Evolutionary conservation across 345 rosid species (phyloP), one percentile per base, ranked within the genome.

Genomic region (Hevea brasiliensis): DNA sequence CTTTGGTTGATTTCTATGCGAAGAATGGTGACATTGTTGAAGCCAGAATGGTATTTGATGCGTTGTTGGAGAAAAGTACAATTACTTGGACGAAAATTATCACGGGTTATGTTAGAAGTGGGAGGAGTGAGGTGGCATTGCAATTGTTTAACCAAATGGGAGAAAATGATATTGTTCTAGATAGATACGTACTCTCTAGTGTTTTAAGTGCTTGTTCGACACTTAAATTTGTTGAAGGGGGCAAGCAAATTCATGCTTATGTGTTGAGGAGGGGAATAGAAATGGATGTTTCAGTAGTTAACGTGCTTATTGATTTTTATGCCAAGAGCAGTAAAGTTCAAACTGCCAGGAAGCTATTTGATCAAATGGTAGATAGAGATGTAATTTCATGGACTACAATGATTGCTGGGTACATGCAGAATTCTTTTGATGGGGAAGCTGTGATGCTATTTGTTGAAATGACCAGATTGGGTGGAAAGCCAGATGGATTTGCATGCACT

Each of bases 41-140:
- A 12, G 96, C 94, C 1, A 85, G 86, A 82, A 76, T 80, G 48
- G 86, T 89, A 63, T 90, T 92, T 67, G 88, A 87, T 80, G 74
- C 84, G 68, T 81, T 92, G 63, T 64, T 59, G 26, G 85, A 76
- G 70, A 90, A 79, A 78, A 86, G 81, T 63, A 79, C 77, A 1
- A 91, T 90, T 70, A 81, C 89, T 70, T 90, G 96, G 94, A 90
- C 91, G 23, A 77, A 87, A 0, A 89, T 92, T 71, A 86, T 92
- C 60, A 81, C 81, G 11, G 92, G 91, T 65, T 88, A 83, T 77
- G 85, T 81, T 14, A 88, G 80, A 72, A 80, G 78, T 75, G 90
- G 96, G 73, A 82, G 80, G 76, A 85, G 90, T 70, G 81, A 83
- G 7, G 73, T 82, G 55, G 79, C 90, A 14, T 67, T 92, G 65